These are phyloP conservation scores for Casuarina cunninghamiana DNA, from an alignment of 306 rosid genomes.

Conservation along the genomic window DNA sequence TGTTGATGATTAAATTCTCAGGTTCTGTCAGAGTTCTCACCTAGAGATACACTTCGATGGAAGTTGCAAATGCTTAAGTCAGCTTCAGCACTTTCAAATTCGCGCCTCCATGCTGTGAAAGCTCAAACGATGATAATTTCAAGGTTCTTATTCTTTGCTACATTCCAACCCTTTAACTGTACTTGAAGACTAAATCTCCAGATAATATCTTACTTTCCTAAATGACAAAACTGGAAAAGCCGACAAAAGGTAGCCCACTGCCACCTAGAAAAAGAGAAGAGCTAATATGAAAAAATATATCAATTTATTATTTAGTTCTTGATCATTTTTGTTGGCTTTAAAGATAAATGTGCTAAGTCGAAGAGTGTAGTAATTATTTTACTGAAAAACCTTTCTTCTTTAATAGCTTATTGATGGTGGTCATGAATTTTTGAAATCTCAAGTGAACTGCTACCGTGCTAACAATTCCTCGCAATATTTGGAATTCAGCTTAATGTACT, in stretches of 20 bases:
- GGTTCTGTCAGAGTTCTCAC: slow-evolving; percentile 77
- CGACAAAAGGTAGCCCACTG: not conserved
- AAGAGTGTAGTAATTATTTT: not conserved
- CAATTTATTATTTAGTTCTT: not conserved
- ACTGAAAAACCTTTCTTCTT: not conserved
- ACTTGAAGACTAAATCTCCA: slow-evolving; percentile 1
- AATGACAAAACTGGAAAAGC: not conserved
- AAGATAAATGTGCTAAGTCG: not conserved
- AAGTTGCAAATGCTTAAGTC: slow-evolving; percentile 70
- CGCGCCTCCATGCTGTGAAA: slow-evolving; percentile 77
- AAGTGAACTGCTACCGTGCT: not conserved
- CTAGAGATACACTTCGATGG: slow-evolving; percentile 80
- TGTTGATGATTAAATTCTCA: slow-evolving; percentile 40
- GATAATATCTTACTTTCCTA: not conserved
- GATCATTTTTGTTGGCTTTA: not conserved
- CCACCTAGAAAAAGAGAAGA: not conserved
- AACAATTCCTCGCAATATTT: not conserved
- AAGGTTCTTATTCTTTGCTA: slow-evolving; percentile 51
- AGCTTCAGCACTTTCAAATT: slow-evolving; percentile 66
- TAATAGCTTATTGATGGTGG: not conserved
- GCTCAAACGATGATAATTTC: slow-evolving; percentile 74
- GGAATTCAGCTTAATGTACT: not conserved
- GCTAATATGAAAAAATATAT: not conserved
- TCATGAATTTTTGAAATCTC: not conserved
- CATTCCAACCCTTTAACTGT: slow-evolving; percentile 4